These are phyloP conservation scores for Thelephora ganbajun DNA, from an alignment of 768 basidiomycete genomes.

Conservation along the genomic window DNA sequence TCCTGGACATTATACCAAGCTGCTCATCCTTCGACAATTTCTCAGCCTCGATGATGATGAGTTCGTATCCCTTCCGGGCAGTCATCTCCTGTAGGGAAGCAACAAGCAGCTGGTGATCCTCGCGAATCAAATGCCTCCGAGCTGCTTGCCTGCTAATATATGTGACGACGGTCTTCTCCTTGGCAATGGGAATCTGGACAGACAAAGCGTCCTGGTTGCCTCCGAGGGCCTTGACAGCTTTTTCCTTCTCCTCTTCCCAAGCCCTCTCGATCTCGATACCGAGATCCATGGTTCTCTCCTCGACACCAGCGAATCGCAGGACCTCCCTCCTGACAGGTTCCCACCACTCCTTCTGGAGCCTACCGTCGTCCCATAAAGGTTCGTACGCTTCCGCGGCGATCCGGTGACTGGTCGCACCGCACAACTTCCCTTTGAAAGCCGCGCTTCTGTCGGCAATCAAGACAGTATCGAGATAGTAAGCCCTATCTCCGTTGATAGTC, in stretches of 20 bases:
- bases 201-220: conserved; percentile 22
- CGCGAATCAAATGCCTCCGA: conserved; percentile 35
- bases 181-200: conserved; percentile 1
- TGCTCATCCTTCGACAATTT: conserved; percentile 65
- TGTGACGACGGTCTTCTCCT: conserved; percentile 32
- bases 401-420: conserved; percentile 52
- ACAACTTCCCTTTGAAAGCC: conserved; percentile 49
- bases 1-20: conserved; percentile 44
- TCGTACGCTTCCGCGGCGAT: conserved; percentile 60
- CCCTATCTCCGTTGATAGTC: conserved; percentile 18
- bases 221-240: not conserved
- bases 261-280: conserved; percentile 9
- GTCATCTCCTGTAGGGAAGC: conserved; percentile 35
- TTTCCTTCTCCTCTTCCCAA: conserved; percentile 2
- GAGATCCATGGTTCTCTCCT: conserved; percentile 18
- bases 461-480: conserved; percentile 59
- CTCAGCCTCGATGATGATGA: conserved; percentile 50
- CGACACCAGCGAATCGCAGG: conserved; percentile 50
- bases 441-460: conserved; percentile 68
- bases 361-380: conserved; percentile 25
- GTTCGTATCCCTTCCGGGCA: conserved; percentile 36
- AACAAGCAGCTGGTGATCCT: conserved; percentile 44
- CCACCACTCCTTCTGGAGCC: conserved; percentile 53
- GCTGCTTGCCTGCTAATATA: conserved; percentile 61
- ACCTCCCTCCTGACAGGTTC: conserved; percentile 54